Base-by-base conservation (phyloP, 805 yeast genomes). In the Candida ficus region DNA sequence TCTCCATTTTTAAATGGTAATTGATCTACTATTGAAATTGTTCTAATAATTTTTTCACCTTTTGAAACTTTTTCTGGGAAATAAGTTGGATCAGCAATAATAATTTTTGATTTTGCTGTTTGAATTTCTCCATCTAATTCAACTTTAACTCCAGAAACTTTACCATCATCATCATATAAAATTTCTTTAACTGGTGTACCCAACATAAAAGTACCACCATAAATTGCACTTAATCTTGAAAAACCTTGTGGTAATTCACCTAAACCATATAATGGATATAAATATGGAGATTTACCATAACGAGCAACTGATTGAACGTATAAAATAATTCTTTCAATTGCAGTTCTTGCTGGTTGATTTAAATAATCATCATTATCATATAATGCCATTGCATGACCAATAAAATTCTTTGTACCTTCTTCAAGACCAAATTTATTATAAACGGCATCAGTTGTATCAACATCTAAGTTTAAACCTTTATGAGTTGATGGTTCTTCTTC, bases 231-330 rank as follows among this genome's bases (percentile, higher is more conserved):
- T 46, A 93, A 76, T 61, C 99, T 77, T 10, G 98, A 97, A 69
- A 93, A 93, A 8, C 97, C 99, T 67, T 93, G 99, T n/a, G 99
- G 99, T 45, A 93, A 73, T 64, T 93, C 99, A 38, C 99, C 99
- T 43, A 93, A 74, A 7, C 99, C 99, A 59, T 93, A 93, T 56
- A 91, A 70, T 35, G 99, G 99, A 61, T 93, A 93, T 46, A 93
- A 75, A 62, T 93, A 93, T 11, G 99, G 99, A 7, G 96, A 86
- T 65, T 90, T 90, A 43, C 99, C 98, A 63, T 85, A 93, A 55
- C 93, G 80, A 22, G 96, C 93, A 45, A 93, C 95, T 12, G 95
- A 85, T 53, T 86, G 87, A 35, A 87, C 82, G 57, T 93, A 93
- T 45, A 93, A 72, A 37, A 85, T 64, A 41, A 93, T 78, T 62